A percentile compares a stretch with the other conserved stretches of the same genome.
These are phyloP conservation scores for Oidiodendron maius DNA, from an alignment of 495 filamentous ascomycete species.

Conservation along the genomic window DNA sequence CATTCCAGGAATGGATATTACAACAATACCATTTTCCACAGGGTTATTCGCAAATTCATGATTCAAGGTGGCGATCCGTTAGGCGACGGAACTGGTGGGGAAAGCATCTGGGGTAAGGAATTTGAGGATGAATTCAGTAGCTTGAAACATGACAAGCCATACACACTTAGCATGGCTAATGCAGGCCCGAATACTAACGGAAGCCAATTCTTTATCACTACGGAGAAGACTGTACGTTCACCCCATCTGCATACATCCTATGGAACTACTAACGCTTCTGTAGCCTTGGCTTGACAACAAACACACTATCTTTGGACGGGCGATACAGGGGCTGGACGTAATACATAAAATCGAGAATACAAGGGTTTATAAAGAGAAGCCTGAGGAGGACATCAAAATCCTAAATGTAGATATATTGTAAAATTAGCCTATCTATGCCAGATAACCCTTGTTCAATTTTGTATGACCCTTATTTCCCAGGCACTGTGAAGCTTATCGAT, in stretches of 20 bases:
- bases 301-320: conserved; percentile 93
- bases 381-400: conserved; percentile 95
- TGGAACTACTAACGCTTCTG: neutral
- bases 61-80: conserved; percentile 90
- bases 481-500: neutral
- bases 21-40: conserved; percentile 95
- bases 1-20: conserved; percentile 88
- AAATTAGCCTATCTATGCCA: conserved; percentile 2
- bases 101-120: conserved; percentile 93
- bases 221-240: conserved; percentile 71
- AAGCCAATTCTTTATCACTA: conserved; percentile 97
- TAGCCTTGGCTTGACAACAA: conserved; percentile 91
- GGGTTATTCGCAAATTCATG: conserved; percentile 98
- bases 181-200: conserved; percentile 76
- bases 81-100: conserved; percentile 92
- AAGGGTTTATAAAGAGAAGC: conserved; percentile 90
- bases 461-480: neutral
- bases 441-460: conserved; percentile 1
- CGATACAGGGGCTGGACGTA: conserved; percentile 86
- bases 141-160: conserved; percentile 90
- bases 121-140: conserved; percentile 94
- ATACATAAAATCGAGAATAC: conserved; percentile 94
- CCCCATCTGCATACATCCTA: neutral
- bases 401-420: conserved; percentile 72
- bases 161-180: conserved; percentile 96